Conservation (phyloP, 768 basidiomycete species). For the Podaxis carcinomalis region DNA sequence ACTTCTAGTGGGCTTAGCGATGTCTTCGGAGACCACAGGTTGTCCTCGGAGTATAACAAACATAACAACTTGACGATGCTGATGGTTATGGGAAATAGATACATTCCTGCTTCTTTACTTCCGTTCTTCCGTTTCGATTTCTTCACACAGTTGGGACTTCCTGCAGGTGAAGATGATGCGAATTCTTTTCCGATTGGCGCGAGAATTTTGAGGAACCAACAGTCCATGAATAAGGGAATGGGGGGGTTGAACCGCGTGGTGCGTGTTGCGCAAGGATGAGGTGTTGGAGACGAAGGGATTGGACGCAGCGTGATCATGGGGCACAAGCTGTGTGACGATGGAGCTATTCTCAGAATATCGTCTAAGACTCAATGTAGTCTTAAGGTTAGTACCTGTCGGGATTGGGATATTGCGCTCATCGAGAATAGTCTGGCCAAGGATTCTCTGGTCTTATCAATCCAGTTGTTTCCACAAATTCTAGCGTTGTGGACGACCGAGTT, state of each 20-base stretch:
- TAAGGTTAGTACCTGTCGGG: not conserved
- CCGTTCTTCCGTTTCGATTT: not conserved
- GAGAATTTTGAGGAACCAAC: not conserved
- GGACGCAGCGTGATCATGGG: not conserved
- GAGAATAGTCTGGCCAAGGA: not conserved
- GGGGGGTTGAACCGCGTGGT: not conserved
- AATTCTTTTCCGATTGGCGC: not conserved
- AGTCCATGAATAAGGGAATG: not conserved
- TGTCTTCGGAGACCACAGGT: not conserved
- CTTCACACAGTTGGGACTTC: not conserved
- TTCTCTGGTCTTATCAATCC: not conserved
- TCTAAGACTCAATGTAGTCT: not conserved
- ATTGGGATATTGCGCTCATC: not conserved
- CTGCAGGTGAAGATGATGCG: not conserved
- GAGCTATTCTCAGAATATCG: not conserved
- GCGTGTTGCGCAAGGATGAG: not conserved
- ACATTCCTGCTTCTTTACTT: not conserved
- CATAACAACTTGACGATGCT: not conserved
- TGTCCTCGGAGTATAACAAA: not conserved
- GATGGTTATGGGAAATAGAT: slow-evolving; percentile 4
- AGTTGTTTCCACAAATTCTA: not conserved
- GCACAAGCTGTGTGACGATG: not conserved
- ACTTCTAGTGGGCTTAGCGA: not conserved
- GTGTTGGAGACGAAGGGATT: not conserved
- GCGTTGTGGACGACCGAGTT: not conserved